These are phyloP conservation scores for Botryotinia narcissicola DNA, from an alignment of 2,329 filamentous ascomycete genomes.

Conservation along the genomic window DNA sequence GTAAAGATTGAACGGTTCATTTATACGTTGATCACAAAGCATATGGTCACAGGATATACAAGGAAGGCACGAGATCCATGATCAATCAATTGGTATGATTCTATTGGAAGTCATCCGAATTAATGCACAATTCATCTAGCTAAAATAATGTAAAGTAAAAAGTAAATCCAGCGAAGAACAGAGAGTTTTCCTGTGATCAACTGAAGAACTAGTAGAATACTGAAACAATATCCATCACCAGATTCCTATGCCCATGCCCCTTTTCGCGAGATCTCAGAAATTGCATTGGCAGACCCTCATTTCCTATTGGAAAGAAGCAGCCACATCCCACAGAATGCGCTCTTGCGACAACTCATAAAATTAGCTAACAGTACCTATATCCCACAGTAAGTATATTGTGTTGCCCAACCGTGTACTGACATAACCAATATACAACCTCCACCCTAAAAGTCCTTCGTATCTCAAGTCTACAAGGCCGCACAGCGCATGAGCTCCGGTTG, in stretches of 20 bases:
- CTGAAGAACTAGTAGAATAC: no score
- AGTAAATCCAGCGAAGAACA: not conserved
- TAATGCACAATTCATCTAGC: no score
- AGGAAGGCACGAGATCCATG: not conserved
- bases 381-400: not conserved
- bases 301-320: not conserved
- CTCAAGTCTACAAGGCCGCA: not conserved
- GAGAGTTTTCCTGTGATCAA: not conserved
- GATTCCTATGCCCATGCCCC: not conserved
- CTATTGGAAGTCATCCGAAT: rapidly evolving
- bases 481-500: not conserved
- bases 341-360: not conserved
- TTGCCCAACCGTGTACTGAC: rapidly evolving
- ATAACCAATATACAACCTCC: no score
- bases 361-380: not conserved
- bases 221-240: not conserved
- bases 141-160: not conserved
- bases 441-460: rapidly evolving
- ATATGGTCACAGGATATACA: not conserved
- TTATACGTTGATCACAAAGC: not conserved
- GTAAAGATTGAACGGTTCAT: not conserved
- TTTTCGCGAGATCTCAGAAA: not conserved
- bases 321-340: no score
- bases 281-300: rapidly evolving
- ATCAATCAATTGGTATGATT: not conserved